Evolutionary conservation across 2,329 filamentous ascomycete genomes (phyloP).

Genomic region (Tolypocladium album): DNA sequence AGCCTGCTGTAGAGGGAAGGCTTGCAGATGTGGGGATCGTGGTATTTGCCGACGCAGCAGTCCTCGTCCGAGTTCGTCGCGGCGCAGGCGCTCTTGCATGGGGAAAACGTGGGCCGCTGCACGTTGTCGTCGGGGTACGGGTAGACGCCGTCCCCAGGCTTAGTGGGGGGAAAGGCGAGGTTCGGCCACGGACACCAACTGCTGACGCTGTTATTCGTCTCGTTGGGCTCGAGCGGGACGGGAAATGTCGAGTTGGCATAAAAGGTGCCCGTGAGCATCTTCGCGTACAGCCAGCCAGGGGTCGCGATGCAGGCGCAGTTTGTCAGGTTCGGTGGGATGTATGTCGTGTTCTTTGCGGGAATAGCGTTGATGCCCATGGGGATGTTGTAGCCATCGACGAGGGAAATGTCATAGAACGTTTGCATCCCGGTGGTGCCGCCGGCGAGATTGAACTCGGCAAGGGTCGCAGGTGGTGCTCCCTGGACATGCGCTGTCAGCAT

Average conservation of each 20-base stretch:
- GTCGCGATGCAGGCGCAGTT: slow-evolving; percentile 71
- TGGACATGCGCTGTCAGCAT: slow-evolving; percentile 16
- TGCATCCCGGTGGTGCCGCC: slow-evolving; percentile 50
- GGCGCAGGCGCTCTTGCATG: slow-evolving; percentile 68
- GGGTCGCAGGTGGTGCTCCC: slow-evolving; percentile 63
- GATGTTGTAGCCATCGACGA: slow-evolving; percentile 79
- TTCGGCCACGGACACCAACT: slow-evolving; percentile 76
- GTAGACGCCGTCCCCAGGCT: slow-evolving; percentile 66
- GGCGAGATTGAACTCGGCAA: slow-evolving; percentile 71
- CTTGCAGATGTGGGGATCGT: slow-evolving; percentile 51
- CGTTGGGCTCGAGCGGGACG: slow-evolving; percentile 52
- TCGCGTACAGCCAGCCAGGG: slow-evolving; percentile 46
- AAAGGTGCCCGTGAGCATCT: slow-evolving; percentile 40
- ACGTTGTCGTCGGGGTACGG: slow-evolving; percentile 71
- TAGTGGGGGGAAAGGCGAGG: slow-evolving; percentile 55
- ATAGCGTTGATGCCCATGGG: slow-evolving; percentile 55
- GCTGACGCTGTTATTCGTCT: slow-evolving; percentile 45
- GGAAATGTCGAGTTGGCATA: slow-evolving; percentile 57
- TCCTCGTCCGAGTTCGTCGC: slow-evolving; percentile 56
- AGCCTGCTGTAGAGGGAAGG: slow-evolving; percentile 57
- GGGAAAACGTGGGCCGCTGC: slow-evolving; percentile 59
- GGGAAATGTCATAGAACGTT: slow-evolving; percentile 75
- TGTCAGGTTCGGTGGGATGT: slow-evolving; percentile 65
- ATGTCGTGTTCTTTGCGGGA: slow-evolving; percentile 48
- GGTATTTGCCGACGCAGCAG: slow-evolving; percentile 65